Percentiles rank a stretch among this genome's conserved stretches.
phyloP scores from a whole-genome alignment of 2,329 filamentous ascomycete genomes.

The Pezicula radicicola region DNA sequence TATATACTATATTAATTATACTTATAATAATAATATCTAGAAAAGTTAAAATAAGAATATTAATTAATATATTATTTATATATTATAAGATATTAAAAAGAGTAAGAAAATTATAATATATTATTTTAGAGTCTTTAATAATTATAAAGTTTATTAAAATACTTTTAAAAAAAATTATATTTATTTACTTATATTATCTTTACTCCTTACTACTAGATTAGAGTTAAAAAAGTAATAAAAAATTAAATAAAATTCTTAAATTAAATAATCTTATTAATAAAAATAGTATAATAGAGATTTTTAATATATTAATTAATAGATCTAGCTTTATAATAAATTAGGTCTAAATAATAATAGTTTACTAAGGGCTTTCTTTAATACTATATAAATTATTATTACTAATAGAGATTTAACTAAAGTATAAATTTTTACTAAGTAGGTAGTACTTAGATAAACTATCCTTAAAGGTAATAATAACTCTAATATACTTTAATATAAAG shows the following conservation, averaged over 20 bases:
- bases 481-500: neutral
- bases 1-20: slow-evolving; percentile 33
- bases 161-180: slow-evolving; percentile 29
- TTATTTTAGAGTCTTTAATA: slow-evolving; percentile 24
- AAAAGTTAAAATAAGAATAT: slow-evolving; percentile 31
- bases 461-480: slow-evolving; percentile 10
- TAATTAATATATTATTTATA: slow-evolving; percentile 28
- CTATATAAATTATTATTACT: slow-evolving; percentile 23
- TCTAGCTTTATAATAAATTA: slow-evolving; percentile 25
- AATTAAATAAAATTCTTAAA: slow-evolving; percentile 16
- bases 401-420: slow-evolving; percentile 30
- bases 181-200: slow-evolving; percentile 31
- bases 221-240: slow-evolving; percentile 29
- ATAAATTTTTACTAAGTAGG: slow-evolving; percentile 23
- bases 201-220: slow-evolving; percentile 31
- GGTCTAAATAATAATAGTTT: slow-evolving; percentile 18
- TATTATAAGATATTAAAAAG: slow-evolving; percentile 29
- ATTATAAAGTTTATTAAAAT: slow-evolving; percentile 20
- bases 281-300: slow-evolving; percentile 9
- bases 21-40: slow-evolving; percentile 33
- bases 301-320: slow-evolving; percentile 19
- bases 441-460: slow-evolving; percentile 8
- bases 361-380: slow-evolving; percentile 22
- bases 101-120: slow-evolving; percentile 34
- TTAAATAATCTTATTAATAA: slow-evolving; percentile 22